Conservation (phyloP, 331 rosid genomes). For the Dryas integrifolia region DNA sequence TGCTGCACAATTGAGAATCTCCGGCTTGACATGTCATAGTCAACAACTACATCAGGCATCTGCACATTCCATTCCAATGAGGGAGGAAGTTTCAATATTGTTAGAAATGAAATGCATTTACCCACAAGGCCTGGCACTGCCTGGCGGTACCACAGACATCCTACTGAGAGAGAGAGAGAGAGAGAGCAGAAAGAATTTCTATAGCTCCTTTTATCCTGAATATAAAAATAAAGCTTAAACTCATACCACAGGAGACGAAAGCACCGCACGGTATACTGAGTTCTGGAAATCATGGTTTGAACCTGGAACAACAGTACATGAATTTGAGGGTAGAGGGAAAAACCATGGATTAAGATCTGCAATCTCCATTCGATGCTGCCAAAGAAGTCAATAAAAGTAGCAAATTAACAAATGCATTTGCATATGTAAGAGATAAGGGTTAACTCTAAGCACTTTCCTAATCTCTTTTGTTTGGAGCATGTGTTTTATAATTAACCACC, state of each 20-base stretch:
- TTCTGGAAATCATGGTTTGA: conserved; percentile 86
- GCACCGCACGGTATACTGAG: conserved; percentile 67
- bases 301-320: conserved; percentile 69
- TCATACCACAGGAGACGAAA: conserved; percentile 95
- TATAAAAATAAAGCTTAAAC: conserved; percentile 6
- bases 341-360: conserved; percentile 73
- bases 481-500: too few species aligned
- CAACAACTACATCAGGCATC: conserved; percentile 93
- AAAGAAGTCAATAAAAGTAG: conserved; percentile 30
- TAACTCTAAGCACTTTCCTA: background rate
- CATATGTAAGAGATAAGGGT: background rate
- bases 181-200: background rate
- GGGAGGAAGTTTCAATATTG: too few species aligned
- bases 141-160: too few species aligned
- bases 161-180: background rate
- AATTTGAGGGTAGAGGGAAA: conserved; percentile 76
- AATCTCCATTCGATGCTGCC: conserved; percentile 52
- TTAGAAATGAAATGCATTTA: too few species aligned
- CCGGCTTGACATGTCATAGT: conserved; percentile 73
- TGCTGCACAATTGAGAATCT: conserved; percentile 67
- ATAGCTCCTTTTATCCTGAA: background rate
- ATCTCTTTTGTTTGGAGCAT: background rate
- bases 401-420: conserved; percentile 9
- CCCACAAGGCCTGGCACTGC: too few species aligned
- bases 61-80: conserved; percentile 26